These are phyloP conservation scores for Alternaria brassicicola DNA, from an alignment of 2,329 filamentous ascomycete genomes.

Conservation along the genomic window DNA sequence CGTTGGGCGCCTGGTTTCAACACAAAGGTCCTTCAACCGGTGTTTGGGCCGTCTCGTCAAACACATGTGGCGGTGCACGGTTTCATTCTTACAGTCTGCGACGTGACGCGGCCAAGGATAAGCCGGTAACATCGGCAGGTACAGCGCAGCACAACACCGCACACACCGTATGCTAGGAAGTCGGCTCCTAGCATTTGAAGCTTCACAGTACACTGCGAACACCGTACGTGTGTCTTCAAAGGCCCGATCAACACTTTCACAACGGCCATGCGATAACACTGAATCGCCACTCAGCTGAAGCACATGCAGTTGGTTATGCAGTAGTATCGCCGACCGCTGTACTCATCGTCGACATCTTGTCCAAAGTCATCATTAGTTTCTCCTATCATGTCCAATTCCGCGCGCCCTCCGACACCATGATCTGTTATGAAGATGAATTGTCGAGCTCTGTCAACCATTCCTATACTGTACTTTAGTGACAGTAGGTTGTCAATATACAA, in stretches of 20 bases:
- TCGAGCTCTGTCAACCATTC: not conserved
- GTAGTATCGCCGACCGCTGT: not conserved
- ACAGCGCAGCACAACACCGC: not conserved
- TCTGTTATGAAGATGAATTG: not conserved
- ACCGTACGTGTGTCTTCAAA: not conserved
- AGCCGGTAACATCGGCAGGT: constrained; percentile 18
- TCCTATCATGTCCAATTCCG: too few relatives aligned
- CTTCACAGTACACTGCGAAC: not conserved
- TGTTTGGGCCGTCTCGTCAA: constrained; percentile 4
- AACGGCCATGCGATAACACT: not conserved
- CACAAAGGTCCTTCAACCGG: not conserved
- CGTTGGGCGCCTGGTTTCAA: constrained; percentile 5
- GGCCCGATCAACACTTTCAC: not conserved
- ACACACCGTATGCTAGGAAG: not conserved
- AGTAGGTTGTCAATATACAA: not conserved
- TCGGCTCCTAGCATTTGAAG: not conserved
- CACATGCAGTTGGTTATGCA: not conserved
- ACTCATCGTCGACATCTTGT: not conserved
- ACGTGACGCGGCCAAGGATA: constrained; percentile 21
- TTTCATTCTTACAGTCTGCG: constrained; percentile 9
- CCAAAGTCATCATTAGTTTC: too few relatives aligned
- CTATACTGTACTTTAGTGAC: not conserved
- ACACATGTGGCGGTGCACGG: constrained; percentile 28
- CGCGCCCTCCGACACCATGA: too few relatives aligned
- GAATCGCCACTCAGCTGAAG: not conserved